Conservation (phyloP, 352 stramenopile genomes). For the Phytophthora aleatoria region DNA sequence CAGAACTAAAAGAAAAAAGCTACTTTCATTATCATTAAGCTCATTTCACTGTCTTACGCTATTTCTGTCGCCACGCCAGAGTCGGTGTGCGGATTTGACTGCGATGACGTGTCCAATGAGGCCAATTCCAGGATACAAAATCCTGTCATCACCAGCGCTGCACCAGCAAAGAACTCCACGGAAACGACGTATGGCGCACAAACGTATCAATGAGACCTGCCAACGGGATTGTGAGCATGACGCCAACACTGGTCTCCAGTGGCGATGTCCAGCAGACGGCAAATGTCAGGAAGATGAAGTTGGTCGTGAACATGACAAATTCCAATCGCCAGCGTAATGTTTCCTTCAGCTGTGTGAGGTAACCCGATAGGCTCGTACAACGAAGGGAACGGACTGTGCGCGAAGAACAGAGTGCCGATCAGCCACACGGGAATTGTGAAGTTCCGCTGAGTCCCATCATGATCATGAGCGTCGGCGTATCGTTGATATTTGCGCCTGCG, state of each 20-base stretch:
- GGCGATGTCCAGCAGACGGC: constrained; percentile 15
- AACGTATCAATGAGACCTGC: constrained; percentile 46
- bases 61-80: not conserved
- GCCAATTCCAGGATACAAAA: not conserved
- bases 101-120: not conserved
- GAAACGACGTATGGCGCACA: constrained; percentile 48
- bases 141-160: not conserved
- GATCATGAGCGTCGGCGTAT: not conserved
- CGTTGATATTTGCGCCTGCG: constrained; percentile 34
- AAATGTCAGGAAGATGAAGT: constrained; percentile 50
- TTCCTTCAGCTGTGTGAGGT: constrained; percentile 18
- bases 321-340: constrained; percentile 38
- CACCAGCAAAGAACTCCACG: constrained; percentile 31
- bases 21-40: no score
- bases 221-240: constrained; percentile 66
- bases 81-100: not conserved
- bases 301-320: constrained; percentile 38
- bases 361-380: not conserved
- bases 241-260: constrained; percentile 54
- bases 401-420: not conserved
- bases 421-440: not conserved
- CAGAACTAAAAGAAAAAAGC: no score
- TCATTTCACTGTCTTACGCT: not conserved
- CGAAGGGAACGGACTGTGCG: not conserved
- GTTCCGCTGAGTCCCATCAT: not conserved